Base-by-base conservation (phyloP, 75 land plant genomes). In the Chamaecyparis obtusa region DNA sequence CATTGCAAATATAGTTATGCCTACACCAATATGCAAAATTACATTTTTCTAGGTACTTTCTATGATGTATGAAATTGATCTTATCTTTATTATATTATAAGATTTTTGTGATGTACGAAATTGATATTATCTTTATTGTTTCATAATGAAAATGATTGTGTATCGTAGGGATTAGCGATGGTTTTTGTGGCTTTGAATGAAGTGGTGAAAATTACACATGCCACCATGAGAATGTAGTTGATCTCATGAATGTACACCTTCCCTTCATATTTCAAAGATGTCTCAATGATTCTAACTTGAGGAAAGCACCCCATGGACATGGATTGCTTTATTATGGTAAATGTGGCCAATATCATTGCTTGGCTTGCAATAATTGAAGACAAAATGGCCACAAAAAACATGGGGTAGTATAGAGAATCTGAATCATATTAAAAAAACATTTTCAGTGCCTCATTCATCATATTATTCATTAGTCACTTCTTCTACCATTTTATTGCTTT, bases 331-430 rank as follows among this genome's bases (percentile, higher is more conserved):
- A 94, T 78, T 16, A 93, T 91, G 37, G 96, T 83, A 84, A 91
- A 94, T 51, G 92, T 87, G 30, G 91, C 96, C 36, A 93, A 94
- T 24, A 94, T 92, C 94, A 94, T 94, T 9, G 95, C 95, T 77
- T 94, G 95, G 57, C 95, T 94, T 5, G 96, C 96, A 56, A 95
- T 92, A 4, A 95, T 89, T 8, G 96, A 89, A 15, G 96, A 95
- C 64, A 86, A 83, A 0, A 90, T 88, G 15, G 96, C 95, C 3
- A 92, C 90, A 8, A 86, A 93, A 86, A 95, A 95, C 87, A 87
- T 90, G 11, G 96, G 96, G 95, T 93, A 92, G 85, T 90, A 95
- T 8, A 95, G 15, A 2, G 91, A 83, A 49, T 60, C 96, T 95
- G 88, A 41, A 15, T 15, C 83, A 43, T 9, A 77, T n/a, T 41